These are phyloP conservation scores for Prototheca cutis DNA, from an alignment of 163 green algal species.

Conservation along the genomic window DNA sequence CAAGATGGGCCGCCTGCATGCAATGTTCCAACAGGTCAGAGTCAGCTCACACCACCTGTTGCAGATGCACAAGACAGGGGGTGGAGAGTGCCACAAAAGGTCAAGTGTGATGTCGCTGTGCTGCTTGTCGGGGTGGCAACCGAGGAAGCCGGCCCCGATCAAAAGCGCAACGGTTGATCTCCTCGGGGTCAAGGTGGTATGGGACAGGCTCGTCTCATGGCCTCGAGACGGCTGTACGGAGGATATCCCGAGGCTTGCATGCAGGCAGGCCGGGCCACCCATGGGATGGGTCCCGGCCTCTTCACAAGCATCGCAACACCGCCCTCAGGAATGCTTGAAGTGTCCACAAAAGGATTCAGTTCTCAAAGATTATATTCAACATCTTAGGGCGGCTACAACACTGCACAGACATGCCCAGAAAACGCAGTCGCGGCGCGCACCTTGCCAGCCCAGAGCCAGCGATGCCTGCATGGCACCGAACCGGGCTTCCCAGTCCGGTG, in stretches of 20 bases:
- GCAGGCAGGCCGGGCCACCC: slow-evolving; percentile 2
- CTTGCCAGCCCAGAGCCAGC: background rate
- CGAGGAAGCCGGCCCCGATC: slow-evolving; percentile 4
- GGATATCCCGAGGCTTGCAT: slow-evolving; percentile 32
- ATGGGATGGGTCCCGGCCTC: background rate
- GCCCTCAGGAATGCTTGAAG: slow-evolving; percentile 42
- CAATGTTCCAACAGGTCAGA: too few relatives aligned
- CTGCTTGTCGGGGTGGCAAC: slow-evolving; percentile 10
- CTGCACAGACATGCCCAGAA: background rate
- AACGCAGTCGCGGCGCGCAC: background rate
- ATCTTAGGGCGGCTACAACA: slow-evolving; percentile 48
- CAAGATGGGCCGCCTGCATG: too few relatives aligned
- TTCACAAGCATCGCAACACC: slow-evolving; percentile 3
- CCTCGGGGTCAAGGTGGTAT: slow-evolving; percentile 37
- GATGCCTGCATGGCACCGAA: background rate
- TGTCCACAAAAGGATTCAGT: slow-evolving; percentile 42
- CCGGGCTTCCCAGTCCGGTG: too few relatives aligned
- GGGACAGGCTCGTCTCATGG: slow-evolving; percentile 18
- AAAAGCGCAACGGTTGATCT: slow-evolving; percentile 24
- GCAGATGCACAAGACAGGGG: too few relatives aligned
- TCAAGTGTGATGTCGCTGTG: slow-evolving; percentile 10
- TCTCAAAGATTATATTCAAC: slow-evolving; percentile 63
- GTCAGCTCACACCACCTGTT: too few relatives aligned
- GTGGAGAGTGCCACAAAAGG: too few relatives aligned
- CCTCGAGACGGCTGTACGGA: slow-evolving; percentile 36